phyloP scores from a whole-genome alignment of 179 eudicot species.

The Drosera spatulata region DNA sequence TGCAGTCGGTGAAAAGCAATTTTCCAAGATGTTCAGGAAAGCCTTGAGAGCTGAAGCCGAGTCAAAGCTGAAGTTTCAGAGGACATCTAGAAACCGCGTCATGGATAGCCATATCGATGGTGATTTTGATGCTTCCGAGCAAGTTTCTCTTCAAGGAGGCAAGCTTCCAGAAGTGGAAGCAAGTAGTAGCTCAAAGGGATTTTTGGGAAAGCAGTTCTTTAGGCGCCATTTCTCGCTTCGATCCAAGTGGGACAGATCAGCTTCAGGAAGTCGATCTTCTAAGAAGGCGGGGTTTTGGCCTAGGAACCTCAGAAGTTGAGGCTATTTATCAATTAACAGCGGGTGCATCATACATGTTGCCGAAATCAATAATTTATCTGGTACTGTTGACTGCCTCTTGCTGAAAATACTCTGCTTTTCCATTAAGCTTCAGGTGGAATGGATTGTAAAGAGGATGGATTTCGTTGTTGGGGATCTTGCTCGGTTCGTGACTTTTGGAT shows the following conservation, averaged over 20 bases:
- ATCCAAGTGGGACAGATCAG: constrained; percentile 20
- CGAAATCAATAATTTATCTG: no score
- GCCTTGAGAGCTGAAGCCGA: constrained; percentile 17
- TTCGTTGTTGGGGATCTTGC: no score
- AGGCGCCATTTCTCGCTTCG: constrained; percentile 18
- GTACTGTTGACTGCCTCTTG: no score
- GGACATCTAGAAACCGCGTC: constrained; percentile 12
- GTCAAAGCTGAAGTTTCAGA: constrained; percentile 13
- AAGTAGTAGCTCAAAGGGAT: constrained; percentile 15
- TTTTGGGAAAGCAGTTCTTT: constrained; percentile 18
- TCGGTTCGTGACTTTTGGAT: no score
- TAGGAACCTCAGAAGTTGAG: constrained; percentile 13
- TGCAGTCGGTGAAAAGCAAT: constrained; percentile 14
- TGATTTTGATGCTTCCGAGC: constrained; percentile 8
- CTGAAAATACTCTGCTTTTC: no score
- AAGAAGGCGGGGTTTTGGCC: constrained; percentile 16
- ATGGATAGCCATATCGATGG: constrained; percentile 16
- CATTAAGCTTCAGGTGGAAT: no score
- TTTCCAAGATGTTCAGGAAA: constrained; percentile 16
- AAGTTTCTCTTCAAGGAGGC: constrained; percentile 3
- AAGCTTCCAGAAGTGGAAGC: constrained; percentile 1
- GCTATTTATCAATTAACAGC: no score
- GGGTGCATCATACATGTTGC: no score
- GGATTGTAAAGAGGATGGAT: no score
- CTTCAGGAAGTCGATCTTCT: constrained; percentile 14